phyloP scores from a whole-genome alignment of 148 eudicot genomes.

The Salicornia ramosissima region DNA sequence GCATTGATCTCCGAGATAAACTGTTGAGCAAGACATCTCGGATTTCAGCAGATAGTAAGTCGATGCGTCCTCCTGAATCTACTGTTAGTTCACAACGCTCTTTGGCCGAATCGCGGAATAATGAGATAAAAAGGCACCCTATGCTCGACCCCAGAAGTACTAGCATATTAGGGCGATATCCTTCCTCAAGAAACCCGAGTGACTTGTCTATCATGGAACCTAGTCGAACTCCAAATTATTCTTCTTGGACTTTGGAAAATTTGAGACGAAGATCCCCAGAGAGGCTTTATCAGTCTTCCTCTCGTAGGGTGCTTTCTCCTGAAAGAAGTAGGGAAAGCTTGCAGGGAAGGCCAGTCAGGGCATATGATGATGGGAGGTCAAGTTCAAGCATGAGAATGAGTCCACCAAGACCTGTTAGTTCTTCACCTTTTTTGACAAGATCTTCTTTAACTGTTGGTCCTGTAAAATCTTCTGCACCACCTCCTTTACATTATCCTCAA shows the following conservation, averaged over 20 bases:
- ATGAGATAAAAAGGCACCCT: conserved; percentile 22
- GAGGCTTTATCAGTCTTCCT: conserved; percentile 17
- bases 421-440: conserved; percentile 42
- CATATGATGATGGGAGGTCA: conserved; percentile 52
- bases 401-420: conserved; percentile 42
- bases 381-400: conserved; percentile 44
- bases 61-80: conserved; percentile 39
- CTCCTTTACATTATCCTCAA: conserved; percentile 30
- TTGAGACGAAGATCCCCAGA: conserved; percentile 55
- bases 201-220: conserved; percentile 34
- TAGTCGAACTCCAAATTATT: conserved; percentile 31
- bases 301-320: conserved; percentile 41
- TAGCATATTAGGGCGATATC: conserved; percentile 28
- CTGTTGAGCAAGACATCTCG: conserved; percentile 37
- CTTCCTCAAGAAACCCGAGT: conserved; percentile 40
- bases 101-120: conserved; percentile 28
- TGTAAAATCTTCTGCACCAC: conserved; percentile 37
- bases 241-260: conserved; percentile 56
- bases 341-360: conserved; percentile 45
- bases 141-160: conserved; percentile 33
- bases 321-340: conserved; percentile 44
- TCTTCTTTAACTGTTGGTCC: conserved; percentile 38
- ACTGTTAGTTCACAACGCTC: conserved; percentile 28
- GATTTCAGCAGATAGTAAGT: conserved; percentile 31
- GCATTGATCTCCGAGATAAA: conserved; percentile 55